Base-by-base conservation (phyloP, 768 basidiomycete species). In the Heimioporus sp. region DNA sequence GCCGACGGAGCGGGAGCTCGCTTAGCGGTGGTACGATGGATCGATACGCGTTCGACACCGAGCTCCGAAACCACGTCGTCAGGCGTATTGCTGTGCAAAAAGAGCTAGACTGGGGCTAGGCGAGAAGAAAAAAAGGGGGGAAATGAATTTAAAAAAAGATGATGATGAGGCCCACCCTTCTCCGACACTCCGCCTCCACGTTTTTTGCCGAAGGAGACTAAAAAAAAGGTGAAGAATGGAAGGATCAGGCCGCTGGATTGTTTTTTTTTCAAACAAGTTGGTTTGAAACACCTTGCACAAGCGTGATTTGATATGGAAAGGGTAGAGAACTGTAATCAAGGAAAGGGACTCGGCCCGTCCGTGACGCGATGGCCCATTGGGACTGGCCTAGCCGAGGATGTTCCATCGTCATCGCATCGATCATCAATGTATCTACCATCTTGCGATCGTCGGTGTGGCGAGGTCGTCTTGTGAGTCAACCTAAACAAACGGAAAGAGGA, bases 161-260 rank as follows among this genome's bases (percentile, higher is more conserved):
- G 24, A 28, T 28, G 24, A 28, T 28, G 28, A 28, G 41, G 40
- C 34, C 56, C 57, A 59, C 49, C 31, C 40, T 43, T 41, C 43
- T 60, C 55, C 48, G 53, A 47, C 36, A 31, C 32, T 49, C 57
- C 52, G 57, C 38, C 39, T 35, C 46, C 58, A 56, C 54, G 53
- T 59, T 50, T 41, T 41, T 24, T 16, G 15, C 44, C 40, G 47
- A 42, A 13, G 11, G 13, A 43, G 4, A 15, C 35, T 28, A 28
- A 28, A 28, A 28, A 28, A 28, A 28, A 28, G 7, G 24, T 28
- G 19, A 8, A 21, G 39, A 40, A 40, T 40, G 39, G 39, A 40
- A 40, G 6, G 35, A 16, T 12, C 35, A 35, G 24, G 24, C 24
- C 10, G 10, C 1, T 40, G 10, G 17, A 19, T 5, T 38, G 1